Conservation (phyloP, 2,329 filamentous ascomycete species). For the Blumeria hordei region DNA sequence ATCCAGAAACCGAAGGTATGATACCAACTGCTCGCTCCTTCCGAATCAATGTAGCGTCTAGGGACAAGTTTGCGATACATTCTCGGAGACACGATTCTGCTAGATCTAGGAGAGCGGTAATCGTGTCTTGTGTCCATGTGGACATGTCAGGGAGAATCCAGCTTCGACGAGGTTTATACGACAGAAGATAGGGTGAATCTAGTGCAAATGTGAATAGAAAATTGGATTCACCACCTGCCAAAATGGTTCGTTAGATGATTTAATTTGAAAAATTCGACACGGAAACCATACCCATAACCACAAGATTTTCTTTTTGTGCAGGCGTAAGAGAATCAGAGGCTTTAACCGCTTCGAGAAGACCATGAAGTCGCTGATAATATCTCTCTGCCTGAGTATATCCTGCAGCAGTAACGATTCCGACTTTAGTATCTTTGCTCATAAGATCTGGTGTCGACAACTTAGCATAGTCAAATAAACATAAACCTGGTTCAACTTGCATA, state of each 20-base stretch:
- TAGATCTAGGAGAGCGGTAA: constrained; percentile 61
- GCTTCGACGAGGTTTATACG: constrained; percentile 35
- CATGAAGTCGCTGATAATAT: constrained; percentile 72
- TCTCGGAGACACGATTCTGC: constrained; percentile 67
- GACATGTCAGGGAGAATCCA: constrained; percentile 66
- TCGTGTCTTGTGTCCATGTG: constrained; percentile 51
- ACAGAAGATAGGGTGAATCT: constrained; percentile 38
- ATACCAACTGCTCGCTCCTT: constrained; percentile 77
- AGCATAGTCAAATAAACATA: neutral
- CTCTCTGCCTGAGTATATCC: constrained; percentile 73
- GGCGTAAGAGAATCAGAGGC: constrained; percentile 31
- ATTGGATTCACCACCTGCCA: constrained; percentile 58
- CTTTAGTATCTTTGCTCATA: constrained; percentile 51
- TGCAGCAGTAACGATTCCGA: constrained; percentile 91
- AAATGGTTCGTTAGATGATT: constrained; percentile 1
- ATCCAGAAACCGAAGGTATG: constrained; percentile 34
- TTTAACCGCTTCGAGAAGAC: constrained; percentile 59
- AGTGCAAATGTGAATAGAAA: constrained; percentile 69
- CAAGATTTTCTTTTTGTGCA: constrained; percentile 48
- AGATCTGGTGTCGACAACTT: constrained; percentile 31
- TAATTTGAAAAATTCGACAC: neutral
- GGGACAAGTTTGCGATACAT: constrained; percentile 53
- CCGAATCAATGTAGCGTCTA: constrained; percentile 58
- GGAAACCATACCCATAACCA: constrained; percentile 45
- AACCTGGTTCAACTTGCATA: constrained; percentile 12